phyloP scores from a whole-genome alignment of 1,284 basidiomycete species.

The Ustanciosporium gigantosporum region DNA sequence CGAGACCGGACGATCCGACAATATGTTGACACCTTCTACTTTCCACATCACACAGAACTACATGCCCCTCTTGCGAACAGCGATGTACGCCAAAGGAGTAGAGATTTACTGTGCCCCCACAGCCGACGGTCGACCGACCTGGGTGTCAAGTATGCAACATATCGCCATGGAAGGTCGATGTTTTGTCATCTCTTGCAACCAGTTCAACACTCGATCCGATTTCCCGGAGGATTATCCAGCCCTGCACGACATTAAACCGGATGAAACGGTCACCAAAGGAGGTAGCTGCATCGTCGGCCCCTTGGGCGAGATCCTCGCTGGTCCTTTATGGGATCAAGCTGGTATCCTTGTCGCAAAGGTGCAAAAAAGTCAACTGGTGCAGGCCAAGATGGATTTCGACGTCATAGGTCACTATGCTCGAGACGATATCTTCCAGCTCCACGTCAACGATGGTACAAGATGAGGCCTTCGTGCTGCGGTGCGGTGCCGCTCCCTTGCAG shows the following conservation, averaged over 20 bases:
- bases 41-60: slow-evolving; percentile 74
- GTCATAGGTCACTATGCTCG: slow-evolving; percentile 72
- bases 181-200: slow-evolving; percentile 73
- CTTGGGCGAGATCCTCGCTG: slow-evolving; percentile 71
- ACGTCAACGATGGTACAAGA: slow-evolving; percentile 15
- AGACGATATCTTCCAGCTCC: slow-evolving; percentile 63
- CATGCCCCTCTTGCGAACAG: slow-evolving; percentile 68
- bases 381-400: slow-evolving; percentile 76
- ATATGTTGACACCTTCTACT: too few species aligned
- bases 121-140: slow-evolving; percentile 70
- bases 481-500: too few species aligned
- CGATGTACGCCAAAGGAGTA: slow-evolving; percentile 70
- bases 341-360: slow-evolving; percentile 70
- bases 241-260: slow-evolving; percentile 18
- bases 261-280: slow-evolving; percentile 71
- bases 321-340: slow-evolving; percentile 69
- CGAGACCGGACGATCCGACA: neutral
- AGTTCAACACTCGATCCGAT: slow-evolving; percentile 63
- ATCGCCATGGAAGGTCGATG: slow-evolving; percentile 77
- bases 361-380: slow-evolving; percentile 68
- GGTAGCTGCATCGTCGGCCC: slow-evolving; percentile 73
- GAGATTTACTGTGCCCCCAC: slow-evolving; percentile 74
- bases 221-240: slow-evolving; percentile 68
- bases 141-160: slow-evolving; percentile 72
- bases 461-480: too few species aligned